phyloP scores from a whole-genome alignment of 495 filamentous ascomycete species.

The Massariosphaeria phaeospora region DNA sequence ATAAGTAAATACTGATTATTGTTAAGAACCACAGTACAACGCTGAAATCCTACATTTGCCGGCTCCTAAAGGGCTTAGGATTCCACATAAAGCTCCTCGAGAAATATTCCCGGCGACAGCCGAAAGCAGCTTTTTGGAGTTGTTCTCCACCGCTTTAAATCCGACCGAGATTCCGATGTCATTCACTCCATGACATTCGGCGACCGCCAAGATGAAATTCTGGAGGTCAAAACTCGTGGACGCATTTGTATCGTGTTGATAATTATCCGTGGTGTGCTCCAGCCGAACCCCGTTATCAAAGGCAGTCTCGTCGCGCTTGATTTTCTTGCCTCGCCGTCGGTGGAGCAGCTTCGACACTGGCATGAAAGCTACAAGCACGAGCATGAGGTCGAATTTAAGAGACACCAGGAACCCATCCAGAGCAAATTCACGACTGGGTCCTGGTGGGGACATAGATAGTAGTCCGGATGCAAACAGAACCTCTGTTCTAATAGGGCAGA shows the following conservation, averaged over 20 bases:
- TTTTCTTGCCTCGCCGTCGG: neutral
- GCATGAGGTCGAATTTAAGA: neutral
- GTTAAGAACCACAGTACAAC: neutral
- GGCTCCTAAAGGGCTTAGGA: neutral
- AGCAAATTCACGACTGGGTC: neutral
- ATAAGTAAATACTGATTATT: neutral
- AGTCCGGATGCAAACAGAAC: neutral
- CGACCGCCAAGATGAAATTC: neutral
- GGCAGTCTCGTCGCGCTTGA: neutral
- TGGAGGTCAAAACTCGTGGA: neutral
- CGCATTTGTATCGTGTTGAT: neutral
- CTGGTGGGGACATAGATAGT: neutral
- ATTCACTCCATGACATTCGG: neutral
- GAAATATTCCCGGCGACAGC: neutral
- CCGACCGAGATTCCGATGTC: neutral
- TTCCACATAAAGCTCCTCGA: neutral
- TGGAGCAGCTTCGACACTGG: neutral
- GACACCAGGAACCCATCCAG: neutral
- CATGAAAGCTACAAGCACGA: neutral
- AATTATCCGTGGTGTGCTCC: neutral
- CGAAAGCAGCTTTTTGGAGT: neutral
- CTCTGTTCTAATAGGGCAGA: neutral
- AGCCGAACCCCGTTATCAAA: neutral
- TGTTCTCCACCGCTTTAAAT: neutral
- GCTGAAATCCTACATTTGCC: neutral